phyloP scores from a whole-genome alignment of 164 flowering plant genomes.

The Nymphaea colorata region DNA sequence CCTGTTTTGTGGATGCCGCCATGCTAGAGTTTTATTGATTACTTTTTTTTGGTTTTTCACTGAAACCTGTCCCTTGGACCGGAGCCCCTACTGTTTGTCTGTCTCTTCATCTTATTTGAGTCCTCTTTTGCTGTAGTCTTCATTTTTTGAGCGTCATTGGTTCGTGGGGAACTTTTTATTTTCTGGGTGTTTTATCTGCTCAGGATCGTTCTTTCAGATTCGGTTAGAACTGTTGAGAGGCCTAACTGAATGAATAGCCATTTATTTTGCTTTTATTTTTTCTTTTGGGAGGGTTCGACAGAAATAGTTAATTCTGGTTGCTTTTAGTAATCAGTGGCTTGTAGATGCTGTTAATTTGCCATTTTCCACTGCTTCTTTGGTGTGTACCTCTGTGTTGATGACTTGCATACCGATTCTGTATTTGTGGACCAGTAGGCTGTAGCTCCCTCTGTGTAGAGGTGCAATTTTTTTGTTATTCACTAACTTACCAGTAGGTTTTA shows the following conservation, averaged over 20 bases:
- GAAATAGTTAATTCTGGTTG: neutral
- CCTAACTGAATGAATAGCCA: too few species aligned
- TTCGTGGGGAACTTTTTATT: too few species aligned
- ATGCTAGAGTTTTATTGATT: neutral
- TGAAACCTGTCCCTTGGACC: neutral
- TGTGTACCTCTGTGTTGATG: neutral
- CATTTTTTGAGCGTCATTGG: too few species aligned
- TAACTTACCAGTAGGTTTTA: neutral
- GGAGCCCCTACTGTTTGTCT: neutral
- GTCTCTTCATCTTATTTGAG: neutral
- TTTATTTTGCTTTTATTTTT: neutral
- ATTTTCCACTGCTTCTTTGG: neutral
- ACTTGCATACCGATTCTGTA: constrained; percentile 17
- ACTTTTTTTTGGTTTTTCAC: neutral
- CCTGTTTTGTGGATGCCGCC: neutral
- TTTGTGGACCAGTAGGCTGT: constrained; percentile 55
- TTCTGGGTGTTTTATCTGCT: too few species aligned
- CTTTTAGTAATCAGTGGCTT: neutral
- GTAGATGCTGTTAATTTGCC: neutral
- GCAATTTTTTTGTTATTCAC: constrained; percentile 7
- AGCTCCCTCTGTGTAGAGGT: constrained; percentile 56
- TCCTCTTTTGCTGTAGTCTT: too few species aligned
- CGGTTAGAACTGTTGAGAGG: too few species aligned
- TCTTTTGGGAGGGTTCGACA: neutral
- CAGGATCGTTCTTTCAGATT: too few species aligned